phyloP scores from a whole-genome alignment of 352 stramenopile species.

The Chloridella minuta region DNA sequence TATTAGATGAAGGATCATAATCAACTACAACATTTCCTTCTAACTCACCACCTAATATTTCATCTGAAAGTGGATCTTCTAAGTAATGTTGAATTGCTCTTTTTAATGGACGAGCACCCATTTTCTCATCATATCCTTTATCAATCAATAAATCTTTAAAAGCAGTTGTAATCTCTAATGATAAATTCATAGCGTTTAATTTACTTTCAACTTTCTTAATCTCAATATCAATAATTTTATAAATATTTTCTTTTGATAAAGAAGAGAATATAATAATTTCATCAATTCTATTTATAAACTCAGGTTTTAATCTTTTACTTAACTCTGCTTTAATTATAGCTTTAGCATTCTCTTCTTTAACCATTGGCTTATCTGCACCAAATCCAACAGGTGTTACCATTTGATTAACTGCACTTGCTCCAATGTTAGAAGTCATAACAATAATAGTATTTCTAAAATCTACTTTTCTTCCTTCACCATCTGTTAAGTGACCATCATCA shows the following conservation, averaged over 20 bases:
- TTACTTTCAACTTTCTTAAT: conserved; percentile 47
- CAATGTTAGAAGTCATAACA: conserved; percentile 53
- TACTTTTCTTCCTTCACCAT: conserved; percentile 64
- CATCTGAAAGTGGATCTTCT: not conserved
- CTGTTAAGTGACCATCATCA: conserved; percentile 81
- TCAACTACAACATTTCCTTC: not conserved
- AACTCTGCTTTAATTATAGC: conserved; percentile 49
- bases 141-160: conserved; percentile 57
- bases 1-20: too few relatives aligned
- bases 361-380: conserved; percentile 26
- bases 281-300: conserved; percentile 93
- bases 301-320: conserved; percentile 59
- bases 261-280: conserved; percentile 85
- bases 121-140: conserved; percentile 63
- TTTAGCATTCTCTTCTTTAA: conserved; percentile 29
- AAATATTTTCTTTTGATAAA: conserved; percentile 50
- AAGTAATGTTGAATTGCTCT: conserved; percentile 47
- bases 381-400: conserved; percentile 57
- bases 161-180: conserved; percentile 49
- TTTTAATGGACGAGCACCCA: conserved; percentile 74
- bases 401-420: conserved; percentile 80
- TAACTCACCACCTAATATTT: not conserved
- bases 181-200: conserved; percentile 45
- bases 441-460: conserved; percentile 84
- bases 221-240: conserved; percentile 65